These are phyloP conservation scores for Alternaria arborescens DNA, from an alignment of 2,329 filamentous ascomycete species.

Conservation along the genomic window DNA sequence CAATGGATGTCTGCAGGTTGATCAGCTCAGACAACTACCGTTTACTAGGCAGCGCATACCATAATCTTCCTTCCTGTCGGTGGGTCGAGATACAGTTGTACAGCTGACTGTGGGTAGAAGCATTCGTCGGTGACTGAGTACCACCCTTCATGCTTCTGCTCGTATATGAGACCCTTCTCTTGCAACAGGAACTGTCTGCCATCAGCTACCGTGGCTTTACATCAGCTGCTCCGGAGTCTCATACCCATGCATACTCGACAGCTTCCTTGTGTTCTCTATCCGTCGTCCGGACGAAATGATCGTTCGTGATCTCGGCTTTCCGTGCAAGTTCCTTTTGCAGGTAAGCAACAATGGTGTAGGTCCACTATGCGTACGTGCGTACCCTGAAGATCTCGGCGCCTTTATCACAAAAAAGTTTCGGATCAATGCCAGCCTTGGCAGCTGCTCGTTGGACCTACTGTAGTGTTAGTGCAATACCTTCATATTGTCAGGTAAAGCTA, in stretches of 20 bases:
- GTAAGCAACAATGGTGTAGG: conserved; percentile 10
- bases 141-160: conserved; percentile 89
- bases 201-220: conserved; percentile 29
- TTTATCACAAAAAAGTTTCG: conserved; percentile 87
- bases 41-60: conserved; percentile 55
- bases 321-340: conserved; percentile 68
- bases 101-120: conserved; percentile 82
- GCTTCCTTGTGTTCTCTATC: conserved; percentile 81
- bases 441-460: conserved; percentile 84
- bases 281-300: conserved; percentile 93
- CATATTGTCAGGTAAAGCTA: conserved; percentile 28
- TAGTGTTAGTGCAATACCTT: conserved; percentile 7
- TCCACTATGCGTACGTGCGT: conserved; percentile 15
- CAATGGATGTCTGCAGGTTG: conserved; percentile 67
- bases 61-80: conserved; percentile 83
- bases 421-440: conserved; percentile 70
- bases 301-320: conserved; percentile 74
- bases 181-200: conserved; percentile 68
- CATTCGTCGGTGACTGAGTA: conserved; percentile 97
- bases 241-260: conserved; percentile 87
- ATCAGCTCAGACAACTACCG: conserved; percentile 21
- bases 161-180: conserved; percentile 80
- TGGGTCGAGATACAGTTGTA: conserved; percentile 78
- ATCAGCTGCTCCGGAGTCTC: conserved; percentile 9
- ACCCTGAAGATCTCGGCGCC: conserved; percentile 81